These are phyloP conservation scores for Crucibulum laeve DNA, from an alignment of 768 basidiomycete genomes.

Conservation along the genomic window DNA sequence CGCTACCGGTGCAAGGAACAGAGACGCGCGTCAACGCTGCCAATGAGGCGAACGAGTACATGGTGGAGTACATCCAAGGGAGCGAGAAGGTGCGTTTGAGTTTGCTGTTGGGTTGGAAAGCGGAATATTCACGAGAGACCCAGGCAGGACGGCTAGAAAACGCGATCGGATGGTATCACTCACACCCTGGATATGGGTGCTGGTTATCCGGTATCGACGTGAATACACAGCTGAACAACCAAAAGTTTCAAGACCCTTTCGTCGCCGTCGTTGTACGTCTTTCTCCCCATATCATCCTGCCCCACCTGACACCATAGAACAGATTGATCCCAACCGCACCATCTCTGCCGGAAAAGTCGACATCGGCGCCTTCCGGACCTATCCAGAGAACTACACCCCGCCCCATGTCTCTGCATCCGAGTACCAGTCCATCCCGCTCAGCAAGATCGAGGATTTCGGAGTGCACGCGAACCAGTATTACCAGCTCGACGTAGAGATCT, in stretches of 20 bases:
- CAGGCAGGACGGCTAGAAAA: slow-evolving; percentile 84
- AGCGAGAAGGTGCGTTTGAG: slow-evolving; percentile 62
- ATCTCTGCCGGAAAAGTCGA: slow-evolving; percentile 98
- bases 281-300: background rate
- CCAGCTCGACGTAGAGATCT: slow-evolving; percentile 89
- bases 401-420: slow-evolving; percentile 66
- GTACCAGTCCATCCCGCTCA: slow-evolving; percentile 94
- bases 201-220: slow-evolving; percentile 99
- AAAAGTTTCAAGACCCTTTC: slow-evolving; percentile 94
- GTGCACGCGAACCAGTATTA: slow-evolving; percentile 98
- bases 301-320: slow-evolving; percentile 1
- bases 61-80: slow-evolving; percentile 88
- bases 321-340: slow-evolving; percentile 98
- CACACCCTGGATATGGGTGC: slow-evolving; percentile 98
- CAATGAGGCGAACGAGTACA: slow-evolving; percentile 95
- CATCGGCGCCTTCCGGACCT: slow-evolving; percentile 98
- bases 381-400: slow-evolving; percentile 92
- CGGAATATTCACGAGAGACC: background rate
- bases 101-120: background rate
- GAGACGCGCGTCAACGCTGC: slow-evolving; percentile 97
- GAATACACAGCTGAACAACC: slow-evolving; percentile 93
- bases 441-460: slow-evolving; percentile 99
- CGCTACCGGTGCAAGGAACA: slow-evolving; percentile 95
- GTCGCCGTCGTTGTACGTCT: slow-evolving; percentile 87
- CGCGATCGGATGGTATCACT: slow-evolving; percentile 97